These are phyloP conservation scores for Lepidium didymum DNA, from an alignment of 345 rosid genomes.

Conservation along the genomic window DNA sequence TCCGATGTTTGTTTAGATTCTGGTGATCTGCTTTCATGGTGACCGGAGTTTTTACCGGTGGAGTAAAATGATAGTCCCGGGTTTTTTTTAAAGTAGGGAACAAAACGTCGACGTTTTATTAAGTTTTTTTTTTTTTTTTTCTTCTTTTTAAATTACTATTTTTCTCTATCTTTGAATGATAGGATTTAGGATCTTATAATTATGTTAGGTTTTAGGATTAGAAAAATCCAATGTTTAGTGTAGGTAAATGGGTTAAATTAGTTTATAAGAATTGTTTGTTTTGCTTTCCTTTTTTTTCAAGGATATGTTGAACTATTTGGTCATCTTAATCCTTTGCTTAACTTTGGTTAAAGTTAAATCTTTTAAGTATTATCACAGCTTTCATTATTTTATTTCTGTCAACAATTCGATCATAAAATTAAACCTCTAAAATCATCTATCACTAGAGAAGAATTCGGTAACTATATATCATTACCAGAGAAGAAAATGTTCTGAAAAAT, in stretches of 20 bases:
- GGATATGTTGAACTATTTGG: neutral
- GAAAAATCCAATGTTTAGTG: neutral
- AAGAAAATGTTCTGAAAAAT: too few species aligned
- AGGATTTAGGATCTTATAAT: neutral
- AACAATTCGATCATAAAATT: too few species aligned
- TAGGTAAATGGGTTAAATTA: neutral
- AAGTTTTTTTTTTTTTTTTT: neutral
- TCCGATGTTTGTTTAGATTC: constrained; percentile 32
- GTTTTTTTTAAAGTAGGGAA: neutral
- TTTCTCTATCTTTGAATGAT: neutral
- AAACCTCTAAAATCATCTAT: too few species aligned
- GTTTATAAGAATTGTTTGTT: neutral
- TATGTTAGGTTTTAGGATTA: neutral
- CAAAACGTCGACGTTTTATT: constrained; percentile 7
- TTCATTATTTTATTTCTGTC: too few species aligned
- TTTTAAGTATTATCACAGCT: neutral
- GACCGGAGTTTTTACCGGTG: constrained; percentile 50
- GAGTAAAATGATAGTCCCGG: constrained; percentile 1
- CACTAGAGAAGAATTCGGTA: too few species aligned
- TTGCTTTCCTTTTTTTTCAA: neutral
- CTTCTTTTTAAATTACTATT: too few species aligned
- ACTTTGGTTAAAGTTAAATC: neutral
- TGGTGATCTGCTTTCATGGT: constrained; percentile 41
- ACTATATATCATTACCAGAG: too few species aligned
- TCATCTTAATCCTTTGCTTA: neutral